Evolutionary conservation across 139 green algal genomes (phyloP), one percentile per base, ranked within the genome.

Genomic region (Coelastrella sp.): DNA sequence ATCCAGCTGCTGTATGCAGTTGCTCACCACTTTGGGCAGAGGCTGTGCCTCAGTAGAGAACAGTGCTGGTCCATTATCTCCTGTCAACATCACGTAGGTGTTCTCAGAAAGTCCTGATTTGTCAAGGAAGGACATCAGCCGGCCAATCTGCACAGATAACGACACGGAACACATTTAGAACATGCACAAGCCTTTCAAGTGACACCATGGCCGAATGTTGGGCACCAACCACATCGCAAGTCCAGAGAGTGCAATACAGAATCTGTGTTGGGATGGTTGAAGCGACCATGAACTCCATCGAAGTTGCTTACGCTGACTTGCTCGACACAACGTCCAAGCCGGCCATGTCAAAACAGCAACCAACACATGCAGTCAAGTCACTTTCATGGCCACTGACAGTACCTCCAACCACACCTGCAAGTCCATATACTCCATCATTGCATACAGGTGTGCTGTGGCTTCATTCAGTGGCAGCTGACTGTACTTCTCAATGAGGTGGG

Each of bases 21-120:
- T 69, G 21, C 62, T 57, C 38, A 78, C 69, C 69, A 40, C 69
- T 38, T 62, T 78, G 11, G 40, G 69, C 40, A 78, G 19, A 11
- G 37, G 69, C 13, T 30, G 21, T 35, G 43, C 8, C 38, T 84
- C 77, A 45, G 27, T 60, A 11, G n/a, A 19, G 30, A 84, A 84
- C 30, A 84, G 77, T 23, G 77, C 77, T 23, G 77, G 59, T 21
- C 87, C 85, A 41, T 89, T 89, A 32, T 89, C 85, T 7, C 69
- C 71, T 3, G 53, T 30, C 77, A 86, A 76, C 34, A 89, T n/a
- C 15, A 86, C 19, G 74, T 89, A 89, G 30, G 86, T 89, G 79
- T 87, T 89, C 38, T 82, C 62, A 23, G 80, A 60, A 13, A 72
- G 60, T 30, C 73, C 73, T 5, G 38, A 74, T 2, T 51, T 48